Conservation (phyloP, 192 early-diverging fungal genomes). For the Chytriomyces sp. region DNA sequence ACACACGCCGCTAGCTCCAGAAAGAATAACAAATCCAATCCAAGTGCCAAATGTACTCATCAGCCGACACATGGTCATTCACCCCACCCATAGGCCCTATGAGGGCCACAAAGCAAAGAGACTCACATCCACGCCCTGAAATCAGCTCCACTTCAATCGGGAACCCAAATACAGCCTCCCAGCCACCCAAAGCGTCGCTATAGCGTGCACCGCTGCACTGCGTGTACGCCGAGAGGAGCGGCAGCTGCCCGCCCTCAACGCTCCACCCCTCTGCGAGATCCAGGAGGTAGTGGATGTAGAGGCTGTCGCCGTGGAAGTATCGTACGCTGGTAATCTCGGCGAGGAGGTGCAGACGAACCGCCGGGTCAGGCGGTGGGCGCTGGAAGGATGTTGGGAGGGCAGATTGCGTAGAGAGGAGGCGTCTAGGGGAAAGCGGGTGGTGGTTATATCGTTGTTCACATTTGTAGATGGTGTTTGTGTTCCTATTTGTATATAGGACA, state of each 20-base stretch:
- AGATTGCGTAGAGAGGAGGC: neutral
- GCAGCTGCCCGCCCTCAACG: constrained; percentile 18
- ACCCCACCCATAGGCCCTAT: too few relatives aligned
- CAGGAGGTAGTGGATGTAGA: constrained; percentile 34
- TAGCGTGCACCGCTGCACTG: constrained; percentile 7
- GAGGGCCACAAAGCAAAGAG: neutral
- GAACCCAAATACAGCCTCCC: constrained; percentile 19
- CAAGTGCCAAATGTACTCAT: too few relatives aligned
- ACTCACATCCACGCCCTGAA: constrained; percentile 17
- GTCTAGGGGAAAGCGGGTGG: neutral
- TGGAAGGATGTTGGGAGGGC: constrained; percentile 26
- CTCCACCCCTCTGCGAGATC: constrained; percentile 33
- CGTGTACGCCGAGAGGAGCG: constrained; percentile 12
- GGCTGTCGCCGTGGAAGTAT: constrained; percentile 8
- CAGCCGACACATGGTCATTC: too few relatives aligned
- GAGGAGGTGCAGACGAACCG: constrained; percentile 15
- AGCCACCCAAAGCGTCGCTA: neutral
- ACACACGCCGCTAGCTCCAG: too few relatives aligned
- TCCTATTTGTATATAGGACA: neutral
- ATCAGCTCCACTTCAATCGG: constrained; percentile 22
- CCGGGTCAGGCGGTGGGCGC: constrained; percentile 2
- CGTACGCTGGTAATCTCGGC: constrained; percentile 23
- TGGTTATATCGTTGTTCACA: neutral
- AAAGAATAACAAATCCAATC: too few relatives aligned
- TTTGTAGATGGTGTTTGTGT: too few relatives aligned